phyloP scores from a whole-genome alignment of 495 filamentous ascomycete species.

The Penicillium pulvis region DNA sequence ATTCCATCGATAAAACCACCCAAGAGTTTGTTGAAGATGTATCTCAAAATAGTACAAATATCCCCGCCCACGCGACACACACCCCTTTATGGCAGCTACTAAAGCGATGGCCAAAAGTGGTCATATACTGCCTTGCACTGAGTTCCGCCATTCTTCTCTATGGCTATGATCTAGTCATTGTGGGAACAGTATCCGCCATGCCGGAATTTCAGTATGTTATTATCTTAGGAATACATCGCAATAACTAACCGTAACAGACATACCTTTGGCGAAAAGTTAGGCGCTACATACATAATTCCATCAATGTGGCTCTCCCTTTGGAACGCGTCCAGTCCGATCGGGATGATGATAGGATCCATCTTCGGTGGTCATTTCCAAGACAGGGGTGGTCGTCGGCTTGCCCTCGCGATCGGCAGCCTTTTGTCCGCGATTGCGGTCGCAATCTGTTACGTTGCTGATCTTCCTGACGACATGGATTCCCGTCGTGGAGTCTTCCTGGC shows the following conservation, averaged over 20 bases:
- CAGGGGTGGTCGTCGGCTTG: slow-evolving; percentile 38
- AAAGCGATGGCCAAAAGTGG: slow-evolving; percentile 26
- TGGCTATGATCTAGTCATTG: slow-evolving; percentile 53
- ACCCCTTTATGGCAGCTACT: slow-evolving; percentile 23
- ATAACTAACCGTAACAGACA: slow-evolving; percentile 23
- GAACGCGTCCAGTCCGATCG: slow-evolving; percentile 42
- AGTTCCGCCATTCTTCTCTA: slow-evolving; percentile 44
- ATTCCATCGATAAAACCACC: neutral
- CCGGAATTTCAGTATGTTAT: slow-evolving; percentile 40
- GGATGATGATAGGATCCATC: slow-evolving; percentile 44
- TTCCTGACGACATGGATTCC: slow-evolving; percentile 25
- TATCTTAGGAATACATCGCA: neutral
- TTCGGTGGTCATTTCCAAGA: slow-evolving; percentile 45
- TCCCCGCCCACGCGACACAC: neutral
- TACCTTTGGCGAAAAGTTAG: slow-evolving; percentile 35
- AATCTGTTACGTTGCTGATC: slow-evolving; percentile 36
- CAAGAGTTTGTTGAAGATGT: neutral
- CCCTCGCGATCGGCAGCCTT: slow-evolving; percentile 37
- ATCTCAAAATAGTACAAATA: neutral
- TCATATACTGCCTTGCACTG: slow-evolving; percentile 33
- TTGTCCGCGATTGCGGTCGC: slow-evolving; percentile 43
- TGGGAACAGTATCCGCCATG: slow-evolving; percentile 49
- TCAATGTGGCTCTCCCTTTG: slow-evolving; percentile 51
- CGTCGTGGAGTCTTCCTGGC: slow-evolving; percentile 36
- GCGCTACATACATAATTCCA: slow-evolving; percentile 45